phyloP scores from a whole-genome alignment of 345 rosid species.

The Dimocarpus longan region DNA sequence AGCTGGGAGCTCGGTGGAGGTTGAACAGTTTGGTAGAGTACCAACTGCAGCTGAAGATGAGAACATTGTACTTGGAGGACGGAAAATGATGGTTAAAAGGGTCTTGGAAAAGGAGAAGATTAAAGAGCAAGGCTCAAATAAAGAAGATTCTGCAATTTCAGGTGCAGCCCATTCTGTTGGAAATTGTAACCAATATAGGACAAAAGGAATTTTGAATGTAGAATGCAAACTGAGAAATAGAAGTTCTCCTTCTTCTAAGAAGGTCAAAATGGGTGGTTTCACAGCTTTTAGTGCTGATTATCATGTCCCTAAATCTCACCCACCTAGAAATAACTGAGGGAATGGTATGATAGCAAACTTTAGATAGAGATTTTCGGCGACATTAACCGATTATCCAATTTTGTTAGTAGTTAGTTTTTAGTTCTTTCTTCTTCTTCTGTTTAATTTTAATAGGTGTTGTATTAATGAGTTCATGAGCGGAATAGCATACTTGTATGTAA shows the following conservation, averaged over 20 bases:
- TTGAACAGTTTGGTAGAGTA: constrained; percentile 20
- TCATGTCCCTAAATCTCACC: constrained; percentile 51
- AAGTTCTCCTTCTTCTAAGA: not conserved
- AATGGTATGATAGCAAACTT: not conserved
- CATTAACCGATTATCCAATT: constrained; percentile 19
- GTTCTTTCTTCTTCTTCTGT: not conserved
- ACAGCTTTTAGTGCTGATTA: constrained; percentile 60
- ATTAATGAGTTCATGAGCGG: constrained; percentile 16
- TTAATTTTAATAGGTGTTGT: not conserved
- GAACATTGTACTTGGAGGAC: constrained; percentile 21
- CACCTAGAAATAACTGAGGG: constrained; percentile 57
- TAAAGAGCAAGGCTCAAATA: constrained; percentile 12
- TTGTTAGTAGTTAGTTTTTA: constrained; percentile 2
- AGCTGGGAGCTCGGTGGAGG: not conserved
- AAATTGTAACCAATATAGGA: constrained; percentile 23
- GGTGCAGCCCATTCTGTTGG: constrained; percentile 31
- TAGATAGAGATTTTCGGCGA: not conserved
- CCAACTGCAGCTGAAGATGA: constrained; percentile 12
- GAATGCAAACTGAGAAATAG: constrained; percentile 6
- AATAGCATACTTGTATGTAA: constrained; percentile 38
- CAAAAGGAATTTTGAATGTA: constrained; percentile 16
- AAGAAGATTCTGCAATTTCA: constrained; percentile 21
- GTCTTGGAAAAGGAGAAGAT: constrained; percentile 13
- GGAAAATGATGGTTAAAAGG: constrained; percentile 29
- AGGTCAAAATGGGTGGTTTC: constrained; percentile 33